A percentile compares a stretch with the other conserved stretches of the same genome.
phyloP scores from a whole-genome alignment of 2,329 filamentous ascomycete genomes.

The Aureobasidium lini region DNA sequence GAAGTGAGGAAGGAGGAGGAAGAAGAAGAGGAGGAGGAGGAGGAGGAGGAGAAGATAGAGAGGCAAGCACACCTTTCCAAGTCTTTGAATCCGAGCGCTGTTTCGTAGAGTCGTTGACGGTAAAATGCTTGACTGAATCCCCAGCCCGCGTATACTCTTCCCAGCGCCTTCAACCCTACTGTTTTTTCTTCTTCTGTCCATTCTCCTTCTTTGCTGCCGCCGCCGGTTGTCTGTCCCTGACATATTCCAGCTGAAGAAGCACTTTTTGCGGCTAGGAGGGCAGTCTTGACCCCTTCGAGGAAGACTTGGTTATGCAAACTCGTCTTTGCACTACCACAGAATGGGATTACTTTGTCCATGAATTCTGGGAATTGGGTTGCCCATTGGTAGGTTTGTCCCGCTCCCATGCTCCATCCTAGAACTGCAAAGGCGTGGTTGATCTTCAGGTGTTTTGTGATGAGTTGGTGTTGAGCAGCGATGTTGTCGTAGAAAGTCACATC shows the following conservation, averaged over 20 bases:
- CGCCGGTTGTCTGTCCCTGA: conserved; percentile 39
- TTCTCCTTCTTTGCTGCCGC: conserved; percentile 21
- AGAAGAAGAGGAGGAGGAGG: no score
- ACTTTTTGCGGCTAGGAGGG: conserved; percentile 51
- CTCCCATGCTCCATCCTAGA: conserved; percentile 65
- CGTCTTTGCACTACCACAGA: conserved; percentile 59
- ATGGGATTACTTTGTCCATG: conserved; percentile 41
- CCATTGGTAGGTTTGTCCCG: conserved; percentile 47
- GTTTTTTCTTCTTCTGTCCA: conserved; percentile 50
- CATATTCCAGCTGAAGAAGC: conserved; percentile 45
- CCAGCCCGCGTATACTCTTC: conserved; percentile 66
- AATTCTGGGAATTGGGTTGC: conserved; percentile 1
- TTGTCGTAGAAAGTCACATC: conserved; percentile 61
- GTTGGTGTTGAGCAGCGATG: conserved; percentile 56
- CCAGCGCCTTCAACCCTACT: conserved; percentile 61
- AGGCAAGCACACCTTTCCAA: conserved; percentile 41
- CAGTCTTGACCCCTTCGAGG: conserved; percentile 55
- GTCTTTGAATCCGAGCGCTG: conserved; percentile 54
- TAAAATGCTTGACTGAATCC: conserved; percentile 77
- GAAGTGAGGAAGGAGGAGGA: no score
- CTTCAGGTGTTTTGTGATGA: conserved; percentile 57
- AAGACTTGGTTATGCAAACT: conserved; percentile 62
- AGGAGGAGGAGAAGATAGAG: background rate
- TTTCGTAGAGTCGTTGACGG: conserved; percentile 61
- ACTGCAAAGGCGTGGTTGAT: conserved; percentile 56